Evolutionary conservation across 768 basidiomycete species (phyloP), one percentile per base, ranked within the genome.

Genomic region (Psilocybe azurescens): DNA sequence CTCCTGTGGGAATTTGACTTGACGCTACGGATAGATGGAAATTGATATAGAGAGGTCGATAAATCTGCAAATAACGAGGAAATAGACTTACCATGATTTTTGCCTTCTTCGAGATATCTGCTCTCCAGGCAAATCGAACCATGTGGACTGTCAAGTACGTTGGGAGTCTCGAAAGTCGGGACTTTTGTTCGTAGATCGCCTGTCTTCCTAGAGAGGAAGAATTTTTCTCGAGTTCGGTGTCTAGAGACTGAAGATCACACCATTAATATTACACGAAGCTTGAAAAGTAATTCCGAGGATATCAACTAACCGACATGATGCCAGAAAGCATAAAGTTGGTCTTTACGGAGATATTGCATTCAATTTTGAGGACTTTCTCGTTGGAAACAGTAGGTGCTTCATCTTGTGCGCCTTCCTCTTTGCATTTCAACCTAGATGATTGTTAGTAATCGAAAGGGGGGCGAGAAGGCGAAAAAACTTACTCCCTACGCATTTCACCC

Each of bases 71-170:
- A 47, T 39, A 7, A 10, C 18, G 33, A 20, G 29, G 28, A 38
- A 58, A 10, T 20, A 57, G 32, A 48, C 46, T 11, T 62, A 91
- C 91, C 97, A 99, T 95, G 73, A 99, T 97, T 78, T 99, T 99
- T 1, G 97, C 89, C 72, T 99, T 99, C 80, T 90, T 94, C 55
- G 76, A 77, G 61, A 97, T 95, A 66, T 99, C 97, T 39, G 86
- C 81, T 62, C 94, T 81, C 97, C 97, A 99, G 58, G 89, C 90
- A 74, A 99, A 99, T 51, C 97, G 91, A 11, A 96, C 95, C 91
- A 98, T 93, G 69, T 99, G 95, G 3, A 99, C 86, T 5, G 90
- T 89, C 20, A 97, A 83, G 69, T 93, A 96, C 4, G 86, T 75
- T 0, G 97, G 97, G 11, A 99, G 79, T 20, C 96, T 86, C 10